phyloP scores from a whole-genome alignment of 208 protist species.

The Novymonas esmeraldas region DNA sequence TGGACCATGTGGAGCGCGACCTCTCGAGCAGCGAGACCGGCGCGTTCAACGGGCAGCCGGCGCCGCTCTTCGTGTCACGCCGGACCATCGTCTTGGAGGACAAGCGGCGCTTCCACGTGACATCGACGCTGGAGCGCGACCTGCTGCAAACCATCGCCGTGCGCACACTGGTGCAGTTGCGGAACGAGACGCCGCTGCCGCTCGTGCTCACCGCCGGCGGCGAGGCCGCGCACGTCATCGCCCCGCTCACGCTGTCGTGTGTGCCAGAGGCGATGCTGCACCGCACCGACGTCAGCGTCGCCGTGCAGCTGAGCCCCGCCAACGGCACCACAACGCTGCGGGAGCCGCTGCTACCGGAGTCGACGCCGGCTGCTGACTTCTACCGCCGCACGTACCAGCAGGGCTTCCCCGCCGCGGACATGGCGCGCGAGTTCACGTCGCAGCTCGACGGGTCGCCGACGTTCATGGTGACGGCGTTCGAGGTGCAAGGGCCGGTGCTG shows the following conservation, averaged over 20 bases:
- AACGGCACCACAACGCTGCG: conserved; percentile 15
- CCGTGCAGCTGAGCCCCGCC: not conserved
- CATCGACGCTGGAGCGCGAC: conserved; percentile 9
- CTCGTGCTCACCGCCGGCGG: conserved; percentile 21
- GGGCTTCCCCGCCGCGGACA: conserved; percentile 11
- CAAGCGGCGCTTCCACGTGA: conserved; percentile 31
- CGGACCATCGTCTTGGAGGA: conserved; percentile 18
- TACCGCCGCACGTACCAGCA: conserved; percentile 24
- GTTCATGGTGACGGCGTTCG: conserved; percentile 28
- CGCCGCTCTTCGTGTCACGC: conserved; percentile 17
- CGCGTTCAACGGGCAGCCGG: not conserved
- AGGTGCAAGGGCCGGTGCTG: conserved; percentile 22
- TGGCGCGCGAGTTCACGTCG: conserved; percentile 30
- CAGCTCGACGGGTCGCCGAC: conserved; percentile 32
- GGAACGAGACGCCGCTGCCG: conserved; percentile 31
- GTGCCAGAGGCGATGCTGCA: conserved; percentile 33
- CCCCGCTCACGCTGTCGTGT: conserved; percentile 25
- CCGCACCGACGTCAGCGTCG: conserved; percentile 25
- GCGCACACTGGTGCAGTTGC: conserved; percentile 30
- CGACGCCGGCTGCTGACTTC: conserved; percentile 17
- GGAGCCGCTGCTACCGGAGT: conserved; percentile 25
- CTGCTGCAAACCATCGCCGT: conserved; percentile 15
- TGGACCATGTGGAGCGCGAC: conserved; percentile 32
- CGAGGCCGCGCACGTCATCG: conserved; percentile 16
- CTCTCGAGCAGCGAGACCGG: not conserved